Base-by-base conservation (phyloP, 768 basidiomycete genomes). In the Trametes punicea region DNA sequence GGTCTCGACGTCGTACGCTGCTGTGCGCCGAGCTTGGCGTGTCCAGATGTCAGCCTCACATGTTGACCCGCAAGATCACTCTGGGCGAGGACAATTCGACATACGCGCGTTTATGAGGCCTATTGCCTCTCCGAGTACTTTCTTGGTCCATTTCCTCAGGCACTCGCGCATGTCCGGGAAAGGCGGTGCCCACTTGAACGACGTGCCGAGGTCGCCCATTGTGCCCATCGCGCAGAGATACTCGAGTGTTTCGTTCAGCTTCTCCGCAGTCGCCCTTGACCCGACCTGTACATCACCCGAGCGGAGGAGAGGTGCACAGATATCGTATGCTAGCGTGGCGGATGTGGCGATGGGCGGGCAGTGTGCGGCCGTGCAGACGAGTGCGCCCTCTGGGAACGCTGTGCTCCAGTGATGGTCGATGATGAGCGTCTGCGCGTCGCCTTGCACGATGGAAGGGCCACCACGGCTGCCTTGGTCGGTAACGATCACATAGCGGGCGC, bases 321-420 rank as follows among this genome's bases (percentile, higher is more conserved):
- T 64, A 6, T 74, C 54, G 51, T 77, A 80, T n/a, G 76, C 70
- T 10, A 78, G 67, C 29, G 77, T 65, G 2, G 75, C 69, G 0
- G 77, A 73, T 0, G 77, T 78, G 3, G 75, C 74, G 30, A 80
- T 72, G 0, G 78, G 78, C 18, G 64, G 55, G 11, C 71, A 67
- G 20, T 68, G 64, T 47, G 75, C 77, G 0, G 78, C 77, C 0
- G 74, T 74, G 7, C 78, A 60, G 4, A 65, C 73, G 11, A 57
- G 20, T 2, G 73, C 64, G 23, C 63, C 67, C 1, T 69, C 66
- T 0, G 77, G 76, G 58, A 74, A 78, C 56, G 71, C 68, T 18
- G 66, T 65, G 16, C 71, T 75, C 63, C 71, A 68, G 62, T 80
- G 78, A 63, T 80, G 78, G 64, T 80, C 78, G n/a, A 80, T 64